These are phyloP conservation scores for Sugiyamaella japonica DNA, from an alignment of 1,139 yeast species.

Conservation along the genomic window DNA sequence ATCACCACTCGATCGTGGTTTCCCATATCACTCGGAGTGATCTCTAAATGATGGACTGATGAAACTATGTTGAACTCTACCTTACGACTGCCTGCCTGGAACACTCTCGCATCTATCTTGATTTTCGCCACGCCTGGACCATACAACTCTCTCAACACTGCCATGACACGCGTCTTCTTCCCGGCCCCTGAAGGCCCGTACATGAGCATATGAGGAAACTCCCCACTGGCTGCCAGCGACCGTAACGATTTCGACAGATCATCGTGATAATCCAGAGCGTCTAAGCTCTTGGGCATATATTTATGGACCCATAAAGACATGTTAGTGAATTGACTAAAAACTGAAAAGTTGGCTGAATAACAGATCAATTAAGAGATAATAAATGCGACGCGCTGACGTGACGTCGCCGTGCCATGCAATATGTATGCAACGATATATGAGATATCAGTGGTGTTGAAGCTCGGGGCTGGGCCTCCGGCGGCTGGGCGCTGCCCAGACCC, in stretches of 20 bases:
- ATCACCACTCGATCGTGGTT: constrained; percentile 92
- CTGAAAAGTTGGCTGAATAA: no score
- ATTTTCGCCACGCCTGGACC: constrained; percentile 80
- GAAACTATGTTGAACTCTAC: constrained; percentile 89
- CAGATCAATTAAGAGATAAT: not conserved
- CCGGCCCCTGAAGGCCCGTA: constrained; percentile 99
- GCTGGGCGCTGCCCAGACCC: not conserved
- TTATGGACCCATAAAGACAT: constrained; percentile 98
- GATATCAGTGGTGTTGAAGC: no score
- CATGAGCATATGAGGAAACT: constrained; percentile 86
- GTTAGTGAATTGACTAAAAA: not conserved
- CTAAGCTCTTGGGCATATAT: constrained; percentile 73
- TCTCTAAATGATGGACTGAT: constrained; percentile 86
- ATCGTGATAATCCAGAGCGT: constrained; percentile 64
- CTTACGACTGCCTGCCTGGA: constrained; percentile 71
- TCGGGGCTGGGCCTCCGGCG: not conserved
- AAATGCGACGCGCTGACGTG: no score
- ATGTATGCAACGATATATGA: no score
- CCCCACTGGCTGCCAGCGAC: constrained; percentile 64
- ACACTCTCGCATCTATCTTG: constrained; percentile 86
- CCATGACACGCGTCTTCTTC: constrained; percentile 88
- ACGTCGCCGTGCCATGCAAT: no score
- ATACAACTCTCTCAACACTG: constrained; percentile 74
- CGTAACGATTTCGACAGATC: constrained; percentile 62
- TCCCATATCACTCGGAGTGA: constrained; percentile 97